Conservation (phyloP, 1,284 basidiomycete species). For the Hymenochaete sp. region DNA sequence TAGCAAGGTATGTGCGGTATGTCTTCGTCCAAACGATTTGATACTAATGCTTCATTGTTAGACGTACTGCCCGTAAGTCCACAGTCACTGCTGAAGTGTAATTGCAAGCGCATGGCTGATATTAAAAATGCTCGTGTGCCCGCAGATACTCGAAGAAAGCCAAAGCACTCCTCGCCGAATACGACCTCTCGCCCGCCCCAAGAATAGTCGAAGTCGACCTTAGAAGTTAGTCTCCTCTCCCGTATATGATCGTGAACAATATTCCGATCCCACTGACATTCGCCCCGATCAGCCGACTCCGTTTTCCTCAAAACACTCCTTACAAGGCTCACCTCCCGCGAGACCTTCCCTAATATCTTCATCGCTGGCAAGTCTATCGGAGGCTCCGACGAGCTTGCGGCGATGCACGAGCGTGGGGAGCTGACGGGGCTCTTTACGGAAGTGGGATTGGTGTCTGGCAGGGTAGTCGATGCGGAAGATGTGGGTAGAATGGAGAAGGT, state of each 20-base stretch:
- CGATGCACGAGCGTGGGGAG: slow-evolving; percentile 38
- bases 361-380: slow-evolving; percentile 60
- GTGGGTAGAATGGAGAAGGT: no score
- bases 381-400: slow-evolving; percentile 57
- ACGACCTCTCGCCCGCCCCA: slow-evolving; percentile 60
- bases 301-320: slow-evolving; percentile 57
- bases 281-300: slow-evolving; percentile 43
- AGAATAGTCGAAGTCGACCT: slow-evolving; percentile 68
- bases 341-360: slow-evolving; percentile 71
- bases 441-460: no score
- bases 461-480: no score
- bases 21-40: not conserved
- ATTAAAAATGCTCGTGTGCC: no score
- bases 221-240: slow-evolving; percentile 40
- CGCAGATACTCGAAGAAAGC: slow-evolving; percentile 61
- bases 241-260: slow-evolving; percentile 1
- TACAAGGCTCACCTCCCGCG: slow-evolving; percentile 52
- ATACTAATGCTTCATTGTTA: slow-evolving; percentile 22
- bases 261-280: not conserved
- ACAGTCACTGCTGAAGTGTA: no score
- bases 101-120: no score
- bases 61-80: slow-evolving; percentile 62
- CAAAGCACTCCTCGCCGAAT: slow-evolving; percentile 58
- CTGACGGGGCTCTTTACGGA: no score
- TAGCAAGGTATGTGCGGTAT: slow-evolving; percentile 51